Evolutionary conservation across 192 early-diverging fungal species (phyloP), one percentile per base, ranked within the genome.

Genomic region (Haplosporangium gracile): DNA sequence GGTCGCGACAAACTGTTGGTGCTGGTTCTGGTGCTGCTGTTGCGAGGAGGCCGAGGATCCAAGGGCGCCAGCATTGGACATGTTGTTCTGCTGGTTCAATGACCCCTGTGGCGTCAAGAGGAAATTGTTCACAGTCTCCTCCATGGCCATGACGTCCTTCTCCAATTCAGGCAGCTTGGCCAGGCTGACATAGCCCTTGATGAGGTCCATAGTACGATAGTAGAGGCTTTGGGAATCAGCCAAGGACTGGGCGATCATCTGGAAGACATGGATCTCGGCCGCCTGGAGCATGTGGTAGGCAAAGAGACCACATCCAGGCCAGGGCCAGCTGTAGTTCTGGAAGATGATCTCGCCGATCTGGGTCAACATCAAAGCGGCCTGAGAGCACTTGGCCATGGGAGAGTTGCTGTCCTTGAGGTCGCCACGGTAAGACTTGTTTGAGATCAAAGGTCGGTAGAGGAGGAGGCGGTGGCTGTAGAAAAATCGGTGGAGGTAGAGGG

Each of bases 311-410:
- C 84, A 86, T 2, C 84, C 84, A 49, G 84, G 84, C 84, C 84
- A 86, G 11, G 84, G 84, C 84, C 84, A 86, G 42, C 84, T 86
- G 38, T 86, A 86, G 68, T 86, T 86, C 53, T 86, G 84, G 72
- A 86, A 86, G 45, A 86, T 86, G 36, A 86, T 86, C 76, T 86
- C 84, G 51, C 84, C 84, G 57, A 86, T 86, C 72, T 81, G 84
- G 2, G 84, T 86, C 65, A 86, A 29, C 76, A 81, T 80, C 43
- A 49, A 45, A 16, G 84, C 84, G 10, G 84, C 84, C 4, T 86
- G 79, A 7, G 84, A 80, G 29, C 84, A 86, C 29, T 78, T 86
- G 45, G 84, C 84, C 24, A 86, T 73, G 0, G 84, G 63, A 8
- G 84, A 86, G 47, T 81, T 80, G 49, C 45, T 45, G 47, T 86